phyloP scores from a whole-genome alignment of 805 yeast genomes.

The Saccharomycopsis synnaedendra region DNA sequence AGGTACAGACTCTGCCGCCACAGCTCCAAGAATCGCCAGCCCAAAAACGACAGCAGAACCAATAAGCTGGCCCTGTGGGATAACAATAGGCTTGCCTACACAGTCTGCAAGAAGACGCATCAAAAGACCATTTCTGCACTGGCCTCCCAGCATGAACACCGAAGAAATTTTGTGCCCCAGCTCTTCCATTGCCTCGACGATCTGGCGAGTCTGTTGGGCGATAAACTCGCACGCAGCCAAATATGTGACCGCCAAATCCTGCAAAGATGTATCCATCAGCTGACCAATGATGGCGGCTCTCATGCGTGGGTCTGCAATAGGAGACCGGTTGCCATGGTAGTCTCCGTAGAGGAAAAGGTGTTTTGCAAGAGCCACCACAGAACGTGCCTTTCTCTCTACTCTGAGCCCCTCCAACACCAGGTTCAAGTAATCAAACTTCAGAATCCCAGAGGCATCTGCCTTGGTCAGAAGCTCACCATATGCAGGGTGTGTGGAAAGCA shows the following conservation, averaged over 20 bases:
- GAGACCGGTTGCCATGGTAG: conserved; percentile 92
- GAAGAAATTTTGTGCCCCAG: conserved; percentile 70
- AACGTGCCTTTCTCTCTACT: conserved; percentile 42
- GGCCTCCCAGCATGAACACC: conserved; percentile 92
- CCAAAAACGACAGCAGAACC: conserved; percentile 98
- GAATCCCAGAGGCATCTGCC: conserved; percentile 57
- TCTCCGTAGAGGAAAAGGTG: conserved; percentile 92
- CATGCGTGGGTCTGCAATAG: conserved; percentile 94
- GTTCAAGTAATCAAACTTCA: conserved; percentile 78
- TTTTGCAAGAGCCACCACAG: conserved; percentile 72
- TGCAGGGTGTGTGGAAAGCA: conserved; percentile 83
- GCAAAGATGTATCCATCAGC: conserved; percentile 79
- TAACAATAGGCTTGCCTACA: conserved; percentile 82
- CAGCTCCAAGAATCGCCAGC: conserved; percentile 89
- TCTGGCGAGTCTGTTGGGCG: conserved; percentile 95
- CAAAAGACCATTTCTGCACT: conserved; percentile 82
- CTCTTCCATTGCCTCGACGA: conserved; percentile 71
- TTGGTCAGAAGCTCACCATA: conserved; percentile 54
- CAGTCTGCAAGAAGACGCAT: conserved; percentile 89
- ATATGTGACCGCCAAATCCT: conserved; percentile 76
- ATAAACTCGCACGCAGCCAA: conserved; percentile 94
- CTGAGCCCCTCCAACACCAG: conserved; percentile 58
- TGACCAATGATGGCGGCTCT: conserved; percentile 86
- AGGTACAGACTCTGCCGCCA: conserved; percentile 65
- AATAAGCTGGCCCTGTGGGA: conserved; percentile 67